phyloP scores from a whole-genome alignment of 1,139 yeast species.

The Kodamaea ohmeri region DNA sequence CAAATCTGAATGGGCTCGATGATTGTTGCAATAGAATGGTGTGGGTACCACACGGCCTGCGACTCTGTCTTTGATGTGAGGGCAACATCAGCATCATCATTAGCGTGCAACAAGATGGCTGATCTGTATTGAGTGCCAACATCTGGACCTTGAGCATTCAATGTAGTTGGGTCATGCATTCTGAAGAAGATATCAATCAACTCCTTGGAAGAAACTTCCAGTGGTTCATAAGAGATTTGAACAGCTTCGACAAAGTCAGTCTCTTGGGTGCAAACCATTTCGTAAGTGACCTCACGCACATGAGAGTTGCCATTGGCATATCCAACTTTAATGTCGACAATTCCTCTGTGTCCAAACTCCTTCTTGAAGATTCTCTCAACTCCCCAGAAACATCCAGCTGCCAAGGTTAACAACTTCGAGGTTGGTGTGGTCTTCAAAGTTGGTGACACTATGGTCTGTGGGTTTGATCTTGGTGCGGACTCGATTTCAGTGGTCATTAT shows the following conservation, averaged over 20 bases:
- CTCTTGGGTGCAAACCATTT: constrained; percentile 69
- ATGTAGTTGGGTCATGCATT: constrained; percentile 79
- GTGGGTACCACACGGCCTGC: constrained; percentile 45
- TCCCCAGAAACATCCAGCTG: constrained; percentile 96
- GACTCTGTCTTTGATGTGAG: constrained; percentile 27
- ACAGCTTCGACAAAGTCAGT: constrained; percentile 78
- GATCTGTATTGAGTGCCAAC: constrained; percentile 82
- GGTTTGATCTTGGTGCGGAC: background rate
- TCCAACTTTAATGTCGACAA: constrained; percentile 80
- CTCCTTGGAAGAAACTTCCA: constrained; percentile 52
- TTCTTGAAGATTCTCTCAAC: constrained; percentile 80
- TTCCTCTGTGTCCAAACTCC: constrained; percentile 58
- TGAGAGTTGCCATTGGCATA: constrained; percentile 73
- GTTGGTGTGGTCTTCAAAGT: constrained; percentile 35
- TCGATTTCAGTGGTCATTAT: background rate
- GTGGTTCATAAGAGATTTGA: constrained; percentile 80
- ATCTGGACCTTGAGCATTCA: constrained; percentile 76
- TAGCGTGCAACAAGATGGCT: constrained; percentile 62
- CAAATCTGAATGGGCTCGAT: constrained; percentile 68
- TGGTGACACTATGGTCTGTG: constrained; percentile 29
- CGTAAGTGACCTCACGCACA: constrained; percentile 60
- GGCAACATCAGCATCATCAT: constrained; percentile 37
- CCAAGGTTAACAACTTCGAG: constrained; percentile 57
- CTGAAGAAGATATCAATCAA: constrained; percentile 81
- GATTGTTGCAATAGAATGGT: constrained; percentile 52